Conservation (phyloP, 495 filamentous ascomycete genomes). For the Mytilinidion resinicola region DNA sequence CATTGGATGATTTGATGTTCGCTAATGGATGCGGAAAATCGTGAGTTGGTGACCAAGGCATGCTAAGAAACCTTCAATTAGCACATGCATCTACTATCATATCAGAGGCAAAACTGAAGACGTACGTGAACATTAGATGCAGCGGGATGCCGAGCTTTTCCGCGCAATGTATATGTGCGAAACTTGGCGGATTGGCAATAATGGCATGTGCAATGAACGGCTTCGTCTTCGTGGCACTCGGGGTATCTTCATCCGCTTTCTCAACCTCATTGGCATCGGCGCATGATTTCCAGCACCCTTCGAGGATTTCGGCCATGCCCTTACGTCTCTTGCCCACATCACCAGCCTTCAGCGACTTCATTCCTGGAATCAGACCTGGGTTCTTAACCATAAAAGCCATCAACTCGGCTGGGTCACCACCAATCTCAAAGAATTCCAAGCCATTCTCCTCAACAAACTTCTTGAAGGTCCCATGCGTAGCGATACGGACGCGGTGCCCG, state of each 20-base stretch:
- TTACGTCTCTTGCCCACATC: conserved; percentile 60
- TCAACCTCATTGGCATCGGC: conserved; percentile 50
- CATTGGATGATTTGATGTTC: conserved; percentile 57
- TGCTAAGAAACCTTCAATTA: conserved; percentile 35
- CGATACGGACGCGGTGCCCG: conserved; percentile 70
- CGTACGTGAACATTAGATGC: conserved; percentile 74
- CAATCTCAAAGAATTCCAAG: conserved; percentile 74
- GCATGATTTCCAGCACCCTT: conserved; percentile 76
- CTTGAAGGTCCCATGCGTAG: conserved; percentile 68
- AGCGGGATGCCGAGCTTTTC: conserved; percentile 72
- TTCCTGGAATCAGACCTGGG: conserved; percentile 67
- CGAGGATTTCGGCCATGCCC: conserved; percentile 62
- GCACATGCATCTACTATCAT: too few species aligned
- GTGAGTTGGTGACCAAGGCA: conserved; percentile 60
- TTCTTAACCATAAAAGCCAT: conserved; percentile 90
- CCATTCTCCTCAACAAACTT: conserved; percentile 61
- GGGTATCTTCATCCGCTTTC: conserved; percentile 38
- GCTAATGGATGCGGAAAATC: conserved; percentile 68
- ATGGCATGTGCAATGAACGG: conserved; percentile 73
- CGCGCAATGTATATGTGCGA: conserved; percentile 76
- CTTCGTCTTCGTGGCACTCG: conserved; percentile 31
- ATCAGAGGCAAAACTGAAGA: neutral
- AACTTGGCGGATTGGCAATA: conserved; percentile 79
- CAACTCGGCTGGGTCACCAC: conserved; percentile 69
- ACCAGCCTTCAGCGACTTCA: conserved; percentile 59